Conservation (phyloP, 2,329 filamentous ascomycete genomes). For the Sordariomycetes sp. region DNA sequence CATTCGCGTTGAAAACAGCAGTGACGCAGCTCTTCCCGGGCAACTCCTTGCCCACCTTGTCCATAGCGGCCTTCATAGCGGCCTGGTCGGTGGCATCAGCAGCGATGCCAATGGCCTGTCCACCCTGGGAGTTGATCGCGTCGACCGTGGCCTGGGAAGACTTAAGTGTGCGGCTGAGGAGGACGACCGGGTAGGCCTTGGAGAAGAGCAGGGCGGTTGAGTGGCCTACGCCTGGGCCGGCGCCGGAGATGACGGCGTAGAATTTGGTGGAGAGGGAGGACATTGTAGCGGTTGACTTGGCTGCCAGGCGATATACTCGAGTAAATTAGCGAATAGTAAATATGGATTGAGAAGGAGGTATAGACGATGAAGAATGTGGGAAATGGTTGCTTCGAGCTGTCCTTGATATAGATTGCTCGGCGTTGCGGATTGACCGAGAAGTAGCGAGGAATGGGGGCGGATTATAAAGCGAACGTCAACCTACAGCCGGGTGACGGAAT, state of each 20-base stretch:
- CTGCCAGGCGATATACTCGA: too few relatives aligned
- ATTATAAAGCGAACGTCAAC: too few relatives aligned
- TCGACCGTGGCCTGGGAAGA: conserved; percentile 57
- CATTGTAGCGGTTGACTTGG: too few relatives aligned
- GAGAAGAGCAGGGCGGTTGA: conserved; percentile 49
- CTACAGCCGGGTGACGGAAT: too few relatives aligned
- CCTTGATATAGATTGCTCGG: too few relatives aligned
- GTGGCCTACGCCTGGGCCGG: conserved; percentile 57
- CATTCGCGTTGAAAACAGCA: conserved; percentile 62
- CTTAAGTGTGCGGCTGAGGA: conserved; percentile 60
- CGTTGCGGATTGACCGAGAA: too few relatives aligned
- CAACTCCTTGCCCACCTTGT: conserved; percentile 48
- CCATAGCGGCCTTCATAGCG: conserved; percentile 48
- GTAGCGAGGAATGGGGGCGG: too few relatives aligned
- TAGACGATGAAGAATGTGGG: too few relatives aligned
- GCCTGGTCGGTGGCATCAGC: conserved; percentile 34
- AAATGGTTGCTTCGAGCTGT: too few relatives aligned
- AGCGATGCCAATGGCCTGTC: conserved; percentile 60
- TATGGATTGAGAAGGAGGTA: too few relatives aligned
- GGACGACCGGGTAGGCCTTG: conserved; percentile 60
- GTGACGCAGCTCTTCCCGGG: conserved; percentile 47
- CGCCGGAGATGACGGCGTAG: conserved; percentile 62
- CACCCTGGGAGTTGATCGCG: conserved; percentile 60
- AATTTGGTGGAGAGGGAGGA: too few relatives aligned
- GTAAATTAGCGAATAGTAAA: too few relatives aligned